These are phyloP conservation scores for Neurospora sublineolata DNA, from an alignment of 495 filamentous ascomycete genomes.

Conservation along the genomic window DNA sequence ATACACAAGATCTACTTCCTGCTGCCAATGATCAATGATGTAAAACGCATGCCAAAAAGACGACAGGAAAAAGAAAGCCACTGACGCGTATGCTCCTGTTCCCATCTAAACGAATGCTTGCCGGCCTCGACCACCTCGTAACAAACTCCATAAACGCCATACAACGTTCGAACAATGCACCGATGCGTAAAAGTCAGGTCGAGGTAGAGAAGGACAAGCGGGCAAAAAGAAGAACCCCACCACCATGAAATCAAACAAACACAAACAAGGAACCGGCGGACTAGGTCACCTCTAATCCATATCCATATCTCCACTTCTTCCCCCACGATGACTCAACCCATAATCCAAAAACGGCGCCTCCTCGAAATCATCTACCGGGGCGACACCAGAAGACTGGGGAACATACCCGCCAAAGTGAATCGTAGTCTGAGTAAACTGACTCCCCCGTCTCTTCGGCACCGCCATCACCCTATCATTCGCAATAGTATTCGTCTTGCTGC, in stretches of 20 bases:
- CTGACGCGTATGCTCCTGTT: neutral
- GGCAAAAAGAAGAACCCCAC: neutral
- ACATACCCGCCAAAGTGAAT: neutral
- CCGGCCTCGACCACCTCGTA: neutral
- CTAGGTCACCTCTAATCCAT: conserved; percentile 4
- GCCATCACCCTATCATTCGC: conserved; percentile 25
- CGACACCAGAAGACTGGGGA: neutral
- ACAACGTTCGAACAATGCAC: neutral
- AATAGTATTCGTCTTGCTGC: neutral
- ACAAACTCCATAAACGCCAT: conserved; percentile 5
- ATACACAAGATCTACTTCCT: neutral
- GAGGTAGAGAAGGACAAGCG: neutral
- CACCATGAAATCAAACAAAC: neutral
- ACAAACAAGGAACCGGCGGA: neutral
- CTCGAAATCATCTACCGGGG: conserved; percentile 33
- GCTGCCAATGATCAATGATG: neutral
- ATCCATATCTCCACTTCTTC: conserved; percentile 8
- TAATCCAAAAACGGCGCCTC: conserved; percentile 42
- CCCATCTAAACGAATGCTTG: neutral
- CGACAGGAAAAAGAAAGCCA: neutral
- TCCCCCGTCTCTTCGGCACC: conserved; percentile 20
- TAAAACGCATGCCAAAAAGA: neutral
- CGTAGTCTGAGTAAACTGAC: neutral
- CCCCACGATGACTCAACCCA: conserved; percentile 3
- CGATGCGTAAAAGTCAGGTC: neutral